phyloP scores from a whole-genome alignment of 768 basidiomycete species.

The Mycena indigotica region DNA sequence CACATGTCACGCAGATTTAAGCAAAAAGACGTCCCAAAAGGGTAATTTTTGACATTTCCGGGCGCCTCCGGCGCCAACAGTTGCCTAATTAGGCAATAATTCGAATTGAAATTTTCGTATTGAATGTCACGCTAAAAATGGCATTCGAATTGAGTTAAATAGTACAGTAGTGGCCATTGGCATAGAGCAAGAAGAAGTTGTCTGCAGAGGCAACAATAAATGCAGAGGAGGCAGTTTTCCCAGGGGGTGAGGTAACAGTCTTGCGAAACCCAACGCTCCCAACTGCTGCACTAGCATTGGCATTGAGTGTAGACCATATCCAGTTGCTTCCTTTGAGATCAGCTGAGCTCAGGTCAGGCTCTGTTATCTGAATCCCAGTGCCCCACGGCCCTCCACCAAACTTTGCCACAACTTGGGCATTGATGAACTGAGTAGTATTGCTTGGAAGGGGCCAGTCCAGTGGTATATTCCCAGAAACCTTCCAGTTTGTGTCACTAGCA shows the following conservation, averaged over 20 bases:
- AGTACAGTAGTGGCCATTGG: too few relatives aligned
- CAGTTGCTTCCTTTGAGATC: constrained; percentile 2
- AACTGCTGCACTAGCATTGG: not conserved
- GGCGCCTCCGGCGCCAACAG: too few relatives aligned
- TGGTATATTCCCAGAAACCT: constrained; percentile 3
- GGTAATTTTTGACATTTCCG: too few relatives aligned
- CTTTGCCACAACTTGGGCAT: not conserved
- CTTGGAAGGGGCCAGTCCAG: constrained; percentile 3
- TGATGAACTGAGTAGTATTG: not conserved
- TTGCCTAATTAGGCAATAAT: too few relatives aligned
- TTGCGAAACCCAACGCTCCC: constrained; percentile 17
- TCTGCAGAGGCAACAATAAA: constrained; percentile 7
- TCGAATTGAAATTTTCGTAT: too few relatives aligned
- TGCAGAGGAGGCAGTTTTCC: constrained; percentile 9
- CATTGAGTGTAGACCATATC: constrained; percentile 13
- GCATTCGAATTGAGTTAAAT: too few relatives aligned
- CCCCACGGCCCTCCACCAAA: constrained; percentile 15
- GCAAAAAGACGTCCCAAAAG: too few relatives aligned
- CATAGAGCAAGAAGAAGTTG: constrained; percentile 9
- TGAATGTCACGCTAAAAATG: too few relatives aligned
- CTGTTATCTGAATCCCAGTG: not conserved
- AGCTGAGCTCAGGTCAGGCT: not conserved
- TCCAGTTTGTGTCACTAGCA: constrained; percentile 12
- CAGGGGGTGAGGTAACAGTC: constrained; percentile 8
- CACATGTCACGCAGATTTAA: too few relatives aligned